These are phyloP conservation scores for Leishmania braziliensis DNA, from an alignment of 208 protist genomes.

Conservation along the genomic window DNA sequence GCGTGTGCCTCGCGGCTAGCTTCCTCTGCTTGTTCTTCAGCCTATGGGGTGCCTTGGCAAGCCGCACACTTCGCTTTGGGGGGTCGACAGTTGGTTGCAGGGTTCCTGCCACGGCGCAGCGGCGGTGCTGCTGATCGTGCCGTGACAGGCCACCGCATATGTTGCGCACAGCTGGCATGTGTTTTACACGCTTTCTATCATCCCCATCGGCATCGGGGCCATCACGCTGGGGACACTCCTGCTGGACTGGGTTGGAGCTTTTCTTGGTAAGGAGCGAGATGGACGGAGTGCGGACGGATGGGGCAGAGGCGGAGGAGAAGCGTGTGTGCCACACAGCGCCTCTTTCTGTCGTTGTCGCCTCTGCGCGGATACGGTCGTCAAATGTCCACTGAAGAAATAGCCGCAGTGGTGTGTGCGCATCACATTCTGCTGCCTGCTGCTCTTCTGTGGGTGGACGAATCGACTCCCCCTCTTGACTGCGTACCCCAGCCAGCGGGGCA, in stretches of 20 bases:
- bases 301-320: not conserved
- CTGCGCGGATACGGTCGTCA: not conserved
- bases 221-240: slow-evolving; percentile 50
- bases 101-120: slow-evolving; percentile 49
- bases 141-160: slow-evolving; percentile 48
- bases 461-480: not conserved
- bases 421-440: not conserved
- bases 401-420: not conserved
- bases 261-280: slow-evolving; percentile 28
- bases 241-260: slow-evolving; percentile 44
- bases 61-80: slow-evolving; percentile 69
- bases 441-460: not conserved
- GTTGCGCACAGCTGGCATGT: slow-evolving; percentile 66
- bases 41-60: slow-evolving; percentile 56
- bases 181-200: slow-evolving; percentile 75
- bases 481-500: not conserved
- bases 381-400: not conserved
- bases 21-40: slow-evolving; percentile 60
- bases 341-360: not conserved
- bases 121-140: slow-evolving; percentile 57
- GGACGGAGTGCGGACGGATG: not conserved
- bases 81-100: slow-evolving; percentile 62
- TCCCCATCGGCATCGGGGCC: slow-evolving; percentile 66
- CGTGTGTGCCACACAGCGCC: not conserved
- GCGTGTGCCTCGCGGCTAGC: slow-evolving; percentile 47